A percentile compares a stretch with the other conserved stretches of the same genome.
These are phyloP conservation scores for Verticillium klebahnii DNA, from an alignment of 2,329 filamentous ascomycete genomes.

Conservation along the genomic window DNA sequence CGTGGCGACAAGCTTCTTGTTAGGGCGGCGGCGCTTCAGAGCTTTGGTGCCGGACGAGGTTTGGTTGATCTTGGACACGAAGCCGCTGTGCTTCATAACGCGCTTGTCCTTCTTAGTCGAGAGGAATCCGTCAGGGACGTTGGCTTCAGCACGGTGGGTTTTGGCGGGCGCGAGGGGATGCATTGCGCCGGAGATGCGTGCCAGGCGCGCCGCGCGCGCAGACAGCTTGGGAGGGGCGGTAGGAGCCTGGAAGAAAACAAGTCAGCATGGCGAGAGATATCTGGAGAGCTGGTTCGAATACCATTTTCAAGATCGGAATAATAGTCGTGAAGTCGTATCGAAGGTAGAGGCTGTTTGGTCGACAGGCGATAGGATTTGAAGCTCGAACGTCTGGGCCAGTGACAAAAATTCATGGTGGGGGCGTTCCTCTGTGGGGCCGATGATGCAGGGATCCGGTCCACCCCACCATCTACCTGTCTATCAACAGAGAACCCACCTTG, in stretches of 20 bases:
- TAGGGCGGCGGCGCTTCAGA: slow-evolving; percentile 62
- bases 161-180: slow-evolving; percentile 48
- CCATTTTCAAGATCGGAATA: neutral
- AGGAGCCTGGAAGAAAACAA: slow-evolving; percentile 10
- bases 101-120: slow-evolving; percentile 81
- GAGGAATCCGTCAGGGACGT: slow-evolving; percentile 55
- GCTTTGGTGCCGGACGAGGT: slow-evolving; percentile 40
- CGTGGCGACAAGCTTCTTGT: slow-evolving; percentile 73
- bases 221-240: slow-evolving; percentile 48
- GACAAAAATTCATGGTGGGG: slow-evolving; percentile 4
- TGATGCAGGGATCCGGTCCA: neutral
- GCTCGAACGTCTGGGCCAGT: neutral
- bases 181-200: slow-evolving; percentile 42
- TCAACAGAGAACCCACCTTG: too few relatives aligned
- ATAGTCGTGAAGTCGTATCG: neutral
- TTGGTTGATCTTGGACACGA: slow-evolving; percentile 73
- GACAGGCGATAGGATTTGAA: neutral
- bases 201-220: slow-evolving; percentile 50
- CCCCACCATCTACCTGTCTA: neutral
- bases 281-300: neutral
- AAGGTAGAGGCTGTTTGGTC: neutral
- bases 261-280: neutral
- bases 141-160: slow-evolving; percentile 45
- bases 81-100: slow-evolving; percentile 72
- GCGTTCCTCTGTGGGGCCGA: neutral